These are phyloP conservation scores for Viscum album DNA, from an alignment of 177 flowering plant genomes.

Conservation along the genomic window DNA sequence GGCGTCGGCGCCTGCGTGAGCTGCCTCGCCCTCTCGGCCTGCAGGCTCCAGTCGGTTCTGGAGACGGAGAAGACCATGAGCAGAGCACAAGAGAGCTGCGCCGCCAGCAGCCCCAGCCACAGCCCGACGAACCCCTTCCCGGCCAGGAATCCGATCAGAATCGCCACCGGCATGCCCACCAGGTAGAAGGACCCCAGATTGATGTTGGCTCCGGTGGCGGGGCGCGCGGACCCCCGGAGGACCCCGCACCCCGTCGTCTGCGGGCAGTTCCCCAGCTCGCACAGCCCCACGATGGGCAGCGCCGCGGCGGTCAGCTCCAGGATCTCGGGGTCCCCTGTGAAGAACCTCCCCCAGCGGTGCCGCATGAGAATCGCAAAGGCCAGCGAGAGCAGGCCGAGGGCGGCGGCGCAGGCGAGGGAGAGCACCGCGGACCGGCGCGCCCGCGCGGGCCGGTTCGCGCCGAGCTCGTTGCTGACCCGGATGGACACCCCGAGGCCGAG, in stretches of 20 bases:
- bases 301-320: conserved; percentile 58
- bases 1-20: conserved; percentile 31
- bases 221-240: conserved; percentile 77
- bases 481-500: conserved; percentile 74
- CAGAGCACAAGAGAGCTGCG: conserved; percentile 68
- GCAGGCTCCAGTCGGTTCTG: conserved; percentile 63
- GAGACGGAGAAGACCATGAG: conserved; percentile 55
- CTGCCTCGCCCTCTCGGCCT: conserved; percentile 53
- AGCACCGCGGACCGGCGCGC: conserved; percentile 65
- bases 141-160: conserved; percentile 47
- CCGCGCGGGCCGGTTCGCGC: conserved; percentile 54
- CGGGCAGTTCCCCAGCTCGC: conserved; percentile 95
- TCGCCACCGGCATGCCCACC: conserved; percentile 85
- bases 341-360: conserved; percentile 64
- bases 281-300: conserved; percentile 73
- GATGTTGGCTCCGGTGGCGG: conserved; percentile 66
- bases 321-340: conserved; percentile 54
- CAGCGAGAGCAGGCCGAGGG: conserved; percentile 50
- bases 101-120: conserved; percentile 82
- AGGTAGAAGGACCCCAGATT: conserved; percentile 80
- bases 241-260: conserved; percentile 95
- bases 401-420: conserved; percentile 43
- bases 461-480: conserved; percentile 69
- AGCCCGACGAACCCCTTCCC: conserved; percentile 71
- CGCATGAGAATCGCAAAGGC: conserved; percentile 52